Percentiles rank a stretch among this genome's conserved stretches.
Evolutionary conservation across 169 alveolate genomes (phyloP).

Genomic region (Neospora caninum): DNA sequence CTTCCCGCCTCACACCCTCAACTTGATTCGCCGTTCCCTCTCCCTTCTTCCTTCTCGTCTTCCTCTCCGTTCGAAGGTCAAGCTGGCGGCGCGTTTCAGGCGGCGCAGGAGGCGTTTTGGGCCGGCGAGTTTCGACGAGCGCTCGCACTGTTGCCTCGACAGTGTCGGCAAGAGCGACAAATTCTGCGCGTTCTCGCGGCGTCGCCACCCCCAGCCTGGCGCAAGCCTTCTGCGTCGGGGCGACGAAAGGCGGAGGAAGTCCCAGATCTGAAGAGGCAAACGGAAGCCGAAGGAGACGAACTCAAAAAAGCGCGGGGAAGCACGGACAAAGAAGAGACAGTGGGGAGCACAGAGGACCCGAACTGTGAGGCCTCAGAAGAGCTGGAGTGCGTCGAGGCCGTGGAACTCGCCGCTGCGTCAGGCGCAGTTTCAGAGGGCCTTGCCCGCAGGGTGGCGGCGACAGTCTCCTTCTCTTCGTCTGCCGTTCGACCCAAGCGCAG

Average conservation of each 20-base stretch:
- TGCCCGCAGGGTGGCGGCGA: not conserved
- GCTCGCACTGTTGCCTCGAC: not conserved
- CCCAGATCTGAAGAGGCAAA: not conserved
- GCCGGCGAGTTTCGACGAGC: slow-evolving; percentile 18
- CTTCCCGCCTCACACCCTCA: too few relatives aligned
- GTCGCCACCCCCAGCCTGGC: not conserved
- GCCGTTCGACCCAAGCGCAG: not conserved
- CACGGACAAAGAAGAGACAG: too few relatives aligned
- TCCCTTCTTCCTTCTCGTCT: not conserved
- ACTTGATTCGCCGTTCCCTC: not conserved
- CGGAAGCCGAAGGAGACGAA: too few relatives aligned
- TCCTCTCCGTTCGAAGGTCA: not conserved
- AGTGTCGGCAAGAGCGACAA: slow-evolving; percentile 22
- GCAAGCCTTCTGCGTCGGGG: not conserved
- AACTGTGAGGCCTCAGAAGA: not conserved
- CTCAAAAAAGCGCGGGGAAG: too few relatives aligned
- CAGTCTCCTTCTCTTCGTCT: not conserved
- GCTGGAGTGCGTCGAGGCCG: slow-evolving; percentile 7
- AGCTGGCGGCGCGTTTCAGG: not conserved
- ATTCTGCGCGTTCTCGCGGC: not conserved
- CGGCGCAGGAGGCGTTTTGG: slow-evolving; percentile 37
- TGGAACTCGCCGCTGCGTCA: slow-evolving; percentile 17
- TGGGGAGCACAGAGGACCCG: not conserved
- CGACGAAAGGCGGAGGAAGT: not conserved
- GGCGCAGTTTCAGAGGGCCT: not conserved